Evolutionary conservation across 352 stramenopile genomes (phyloP), one percentile per base, ranked within the genome.

Genomic region (Blastocystis sp.): DNA sequence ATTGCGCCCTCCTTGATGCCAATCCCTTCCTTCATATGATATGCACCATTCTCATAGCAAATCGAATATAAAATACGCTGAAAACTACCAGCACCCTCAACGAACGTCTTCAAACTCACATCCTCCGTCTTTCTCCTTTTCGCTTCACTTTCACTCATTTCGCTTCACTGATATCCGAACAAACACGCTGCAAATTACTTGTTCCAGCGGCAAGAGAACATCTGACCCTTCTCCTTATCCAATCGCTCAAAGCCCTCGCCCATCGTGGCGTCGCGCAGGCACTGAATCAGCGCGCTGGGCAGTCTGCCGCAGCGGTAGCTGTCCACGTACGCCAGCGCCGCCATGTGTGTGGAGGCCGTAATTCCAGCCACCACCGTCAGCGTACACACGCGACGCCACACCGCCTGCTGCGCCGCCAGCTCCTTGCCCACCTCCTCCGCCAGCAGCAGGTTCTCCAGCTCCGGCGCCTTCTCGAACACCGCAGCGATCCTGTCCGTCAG

Each of bases 161-260:
- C 28, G 28, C 28, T 34, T 34, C 28, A 34, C 28, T 34, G 28
- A 34, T 34, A 34, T 34, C 28, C 66, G 23, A 76, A 76, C 66
- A 76, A n/a, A 38, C 41, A 48, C 34, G 21, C 34, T 10, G 17
- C 52, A 65, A 56, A 65, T 41, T 65, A 84, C 38, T 84, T 84
- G 21, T 23, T 69, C 74, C 74, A 84, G 23, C 56, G 48, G 28
- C 74, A 84, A n/a, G 28, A 43, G 56, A 84, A 84, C 45, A 79
- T 0, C 43, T 64, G 41, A 41, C 69, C 69, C 48, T 64, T 79
- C 69, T 79, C 67, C 48, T 77, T 79, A 38, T 79, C 69, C 40
- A 79, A n/a, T 62, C 69, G 21, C 38, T 79, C 69, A 17, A 79
- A 79, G 34, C 69, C 69, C 56, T 79, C 69, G 10, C 60, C 69